These are phyloP conservation scores for Cytospora paraplurivora DNA, from an alignment of 2,329 filamentous ascomycete genomes.

Conservation along the genomic window DNA sequence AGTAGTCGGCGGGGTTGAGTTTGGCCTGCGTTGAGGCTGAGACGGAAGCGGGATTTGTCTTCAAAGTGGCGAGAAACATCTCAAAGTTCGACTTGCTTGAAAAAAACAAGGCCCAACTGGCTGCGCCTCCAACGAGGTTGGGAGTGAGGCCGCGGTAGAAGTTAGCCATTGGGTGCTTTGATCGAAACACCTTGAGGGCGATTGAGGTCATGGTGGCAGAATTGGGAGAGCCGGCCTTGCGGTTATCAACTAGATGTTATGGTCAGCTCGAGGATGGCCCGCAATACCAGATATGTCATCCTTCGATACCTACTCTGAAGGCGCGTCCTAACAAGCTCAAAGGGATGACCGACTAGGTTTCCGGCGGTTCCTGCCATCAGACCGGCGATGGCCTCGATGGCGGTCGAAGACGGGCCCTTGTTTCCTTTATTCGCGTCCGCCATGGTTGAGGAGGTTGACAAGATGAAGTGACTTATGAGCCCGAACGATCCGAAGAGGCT, in stretches of 20 bases:
- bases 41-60: conserved; percentile 29
- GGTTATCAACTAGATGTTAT: conserved; percentile 46
- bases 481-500: no score
- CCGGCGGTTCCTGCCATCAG: conserved; percentile 85
- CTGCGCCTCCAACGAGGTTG: conserved; percentile 87
- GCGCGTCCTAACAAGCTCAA: conserved; percentile 95
- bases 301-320: conserved; percentile 70
- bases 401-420: conserved; percentile 64
- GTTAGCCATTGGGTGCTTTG: conserved; percentile 62
- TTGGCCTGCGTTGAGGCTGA: conserved; percentile 29
- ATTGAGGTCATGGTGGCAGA: conserved; percentile 52
- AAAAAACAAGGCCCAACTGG: conserved; percentile 93
- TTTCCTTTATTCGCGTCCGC: conserved; percentile 47
- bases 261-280: neutral
- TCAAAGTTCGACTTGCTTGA: conserved; percentile 67
- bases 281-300: no score
- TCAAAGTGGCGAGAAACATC: conserved; percentile 44
- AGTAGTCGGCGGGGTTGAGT: conserved; percentile 72
- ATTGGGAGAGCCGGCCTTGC: conserved; percentile 44
- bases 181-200: conserved; percentile 50
- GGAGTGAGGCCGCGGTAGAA: conserved; percentile 89
- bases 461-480: neutral
- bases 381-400: conserved; percentile 86
- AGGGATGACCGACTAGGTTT: conserved; percentile 84
- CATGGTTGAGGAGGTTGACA: conserved; percentile 19